phyloP scores from a whole-genome alignment of 257 asterid genomes.

The Forsythia viridissima region DNA sequence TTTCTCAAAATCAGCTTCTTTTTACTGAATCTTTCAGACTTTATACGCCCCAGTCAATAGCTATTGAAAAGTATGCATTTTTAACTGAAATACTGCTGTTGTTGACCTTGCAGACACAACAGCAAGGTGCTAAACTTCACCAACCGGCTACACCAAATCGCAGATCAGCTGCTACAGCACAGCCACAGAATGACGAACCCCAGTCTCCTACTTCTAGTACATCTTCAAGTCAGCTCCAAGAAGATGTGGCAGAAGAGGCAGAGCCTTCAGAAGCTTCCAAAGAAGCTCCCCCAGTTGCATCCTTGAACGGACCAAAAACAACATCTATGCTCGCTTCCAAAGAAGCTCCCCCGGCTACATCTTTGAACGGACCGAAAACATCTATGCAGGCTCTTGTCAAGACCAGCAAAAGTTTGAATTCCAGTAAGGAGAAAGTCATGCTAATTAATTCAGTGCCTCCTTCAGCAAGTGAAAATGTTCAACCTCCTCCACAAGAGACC shows the following conservation, averaged over 20 bases:
- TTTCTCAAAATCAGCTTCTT: background rate
- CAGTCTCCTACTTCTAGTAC: constrained; percentile 27
- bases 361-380: constrained; percentile 45
- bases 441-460: constrained; percentile 43
- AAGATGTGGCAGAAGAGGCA: constrained; percentile 31
- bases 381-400: constrained; percentile 32
- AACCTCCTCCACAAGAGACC: constrained; percentile 31
- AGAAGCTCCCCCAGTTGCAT: constrained; percentile 29
- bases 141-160: constrained; percentile 40
- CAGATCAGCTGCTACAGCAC: constrained; percentile 35
- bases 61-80: background rate
- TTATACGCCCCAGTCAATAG: background rate
- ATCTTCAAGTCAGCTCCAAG: constrained; percentile 36
- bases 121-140: constrained; percentile 36
- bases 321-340: constrained; percentile 32
- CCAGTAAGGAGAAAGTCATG: constrained; percentile 43
- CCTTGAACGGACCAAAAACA: constrained; percentile 30
- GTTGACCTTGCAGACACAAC: constrained; percentile 36
- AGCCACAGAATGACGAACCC: constrained; percentile 28
- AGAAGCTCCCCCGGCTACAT: constrained; percentile 35
- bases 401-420: constrained; percentile 31
- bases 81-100: background rate
- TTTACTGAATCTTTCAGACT: background rate
- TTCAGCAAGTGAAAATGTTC: constrained; percentile 29
- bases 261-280: constrained; percentile 18